phyloP scores from a whole-genome alignment of 202 grass and related monocot genomes.

The Carex sylvatica region DNA sequence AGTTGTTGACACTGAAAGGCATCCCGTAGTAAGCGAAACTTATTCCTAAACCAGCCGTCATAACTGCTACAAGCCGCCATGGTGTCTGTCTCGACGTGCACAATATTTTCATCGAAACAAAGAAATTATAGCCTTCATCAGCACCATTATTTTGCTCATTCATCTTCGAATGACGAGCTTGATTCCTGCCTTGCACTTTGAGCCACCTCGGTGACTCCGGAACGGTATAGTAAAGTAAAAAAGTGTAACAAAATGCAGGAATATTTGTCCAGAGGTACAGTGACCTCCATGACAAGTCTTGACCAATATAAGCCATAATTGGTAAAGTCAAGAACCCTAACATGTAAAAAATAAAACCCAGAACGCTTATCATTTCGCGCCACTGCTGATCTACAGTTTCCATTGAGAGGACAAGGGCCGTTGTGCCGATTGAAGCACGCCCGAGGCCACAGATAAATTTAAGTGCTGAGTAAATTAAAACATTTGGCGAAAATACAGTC shows the following conservation, averaged over 20 bases:
- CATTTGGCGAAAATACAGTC: slow-evolving; percentile 58
- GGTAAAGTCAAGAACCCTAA: slow-evolving; percentile 33
- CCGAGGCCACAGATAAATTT: slow-evolving; percentile 46
- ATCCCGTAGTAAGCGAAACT: slow-evolving; percentile 29
- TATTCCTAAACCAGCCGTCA: slow-evolving; percentile 26
- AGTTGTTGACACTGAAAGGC: slow-evolving; percentile 25
- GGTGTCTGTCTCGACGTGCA: slow-evolving; percentile 52
- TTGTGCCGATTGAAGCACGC: slow-evolving; percentile 14
- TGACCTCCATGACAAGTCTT: slow-evolving; percentile 26
- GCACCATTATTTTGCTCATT: neutral
- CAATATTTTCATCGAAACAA: slow-evolving; percentile 48
- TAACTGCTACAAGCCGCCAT: slow-evolving; percentile 20
- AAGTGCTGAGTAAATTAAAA: slow-evolving; percentile 69
- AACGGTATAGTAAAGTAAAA: slow-evolving; percentile 15
- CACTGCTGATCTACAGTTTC: slow-evolving; percentile 25
- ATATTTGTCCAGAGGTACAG: slow-evolving; percentile 32
- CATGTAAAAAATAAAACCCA: slow-evolving; percentile 28
- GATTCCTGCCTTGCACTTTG: slow-evolving; percentile 45
- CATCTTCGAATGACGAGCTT: slow-evolving; percentile 31
- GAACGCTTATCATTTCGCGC: slow-evolving; percentile 21
- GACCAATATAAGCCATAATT: slow-evolving; percentile 26
- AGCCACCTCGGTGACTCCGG: slow-evolving; percentile 32
- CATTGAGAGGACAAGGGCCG: slow-evolving; percentile 29
- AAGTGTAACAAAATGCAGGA: slow-evolving; percentile 22
- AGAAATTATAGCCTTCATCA: slow-evolving; percentile 27